These are phyloP conservation scores for Gilbertella persicaria DNA, from an alignment of 371 early-diverging fungal genomes.

Conservation along the genomic window DNA sequence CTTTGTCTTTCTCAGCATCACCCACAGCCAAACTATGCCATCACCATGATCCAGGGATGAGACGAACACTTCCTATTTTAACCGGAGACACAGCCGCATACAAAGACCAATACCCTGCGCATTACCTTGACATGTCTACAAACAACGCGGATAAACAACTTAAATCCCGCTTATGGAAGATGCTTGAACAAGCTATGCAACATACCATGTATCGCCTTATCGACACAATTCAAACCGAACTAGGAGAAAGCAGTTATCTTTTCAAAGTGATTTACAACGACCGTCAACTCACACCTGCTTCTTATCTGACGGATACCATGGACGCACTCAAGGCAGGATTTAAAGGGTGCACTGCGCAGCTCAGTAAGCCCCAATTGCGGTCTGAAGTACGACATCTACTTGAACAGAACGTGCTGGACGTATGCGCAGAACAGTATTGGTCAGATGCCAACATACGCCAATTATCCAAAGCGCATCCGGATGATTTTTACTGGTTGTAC, in stretches of 20 bases:
- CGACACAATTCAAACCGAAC: slow-evolving; percentile 84
- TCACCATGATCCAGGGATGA: slow-evolving; percentile 89
- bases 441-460: slow-evolving; percentile 69
- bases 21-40: slow-evolving; percentile 29
- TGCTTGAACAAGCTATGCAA: slow-evolving; percentile 90
- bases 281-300: slow-evolving; percentile 85
- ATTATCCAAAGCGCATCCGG: slow-evolving; percentile 53
- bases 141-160: slow-evolving; percentile 40
- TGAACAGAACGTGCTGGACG: slow-evolving; percentile 84
- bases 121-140: no score
- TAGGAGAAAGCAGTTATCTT: slow-evolving; percentile 92
- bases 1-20: not conserved
- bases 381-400: slow-evolving; percentile 84
- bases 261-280: slow-evolving; percentile 98
- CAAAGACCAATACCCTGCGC: no score
- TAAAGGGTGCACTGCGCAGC: slow-evolving; percentile 81
- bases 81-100: slow-evolving; percentile 43
- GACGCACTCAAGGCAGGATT: slow-evolving; percentile 91
- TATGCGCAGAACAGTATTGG: slow-evolving; percentile 92
- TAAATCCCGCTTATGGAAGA: slow-evolving; percentile 77
- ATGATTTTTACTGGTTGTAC: slow-evolving; percentile 79
- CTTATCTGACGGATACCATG: slow-evolving; percentile 91
- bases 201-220: slow-evolving; percentile 75
- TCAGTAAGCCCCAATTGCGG: slow-evolving; percentile 90
- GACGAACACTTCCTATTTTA: slow-evolving; percentile 93